These are phyloP conservation scores for Solanum gandarillasii DNA, from an alignment of 257 asterid species.

Conservation along the genomic window DNA sequence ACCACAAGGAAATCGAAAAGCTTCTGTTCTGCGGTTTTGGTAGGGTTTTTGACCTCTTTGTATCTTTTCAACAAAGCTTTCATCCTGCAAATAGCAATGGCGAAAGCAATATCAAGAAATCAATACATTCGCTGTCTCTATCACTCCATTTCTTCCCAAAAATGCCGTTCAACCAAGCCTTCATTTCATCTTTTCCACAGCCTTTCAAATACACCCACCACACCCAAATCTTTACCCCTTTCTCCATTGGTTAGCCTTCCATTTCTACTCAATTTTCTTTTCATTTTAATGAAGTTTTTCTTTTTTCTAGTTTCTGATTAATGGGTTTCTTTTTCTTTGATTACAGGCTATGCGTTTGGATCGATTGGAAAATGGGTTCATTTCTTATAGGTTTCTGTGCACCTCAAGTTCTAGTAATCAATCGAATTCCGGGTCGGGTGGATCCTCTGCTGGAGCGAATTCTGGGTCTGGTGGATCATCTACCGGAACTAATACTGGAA, in stretches of 20 bases:
- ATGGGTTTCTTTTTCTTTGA: not conserved
- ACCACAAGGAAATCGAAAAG: not conserved
- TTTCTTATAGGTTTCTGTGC: constrained; percentile 25
- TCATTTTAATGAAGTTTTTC: not conserved
- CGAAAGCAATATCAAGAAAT: not conserved
- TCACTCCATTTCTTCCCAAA: not conserved
- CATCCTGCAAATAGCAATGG: not conserved
- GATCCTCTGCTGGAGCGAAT: constrained; percentile 17
- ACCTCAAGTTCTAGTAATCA: constrained; percentile 19
- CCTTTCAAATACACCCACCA: not conserved
- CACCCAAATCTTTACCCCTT: not conserved
- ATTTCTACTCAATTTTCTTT: not conserved
- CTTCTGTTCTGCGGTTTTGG: not conserved
- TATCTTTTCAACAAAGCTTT: not conserved
- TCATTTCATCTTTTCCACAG: not conserved
- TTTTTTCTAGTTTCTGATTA: not conserved
- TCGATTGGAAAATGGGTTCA: constrained; percentile 7
- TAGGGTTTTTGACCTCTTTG: not conserved
- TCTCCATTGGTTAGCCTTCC: not conserved
- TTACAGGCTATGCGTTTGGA: not conserved
- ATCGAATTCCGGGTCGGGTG: constrained; percentile 24
- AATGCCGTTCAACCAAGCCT: not conserved
- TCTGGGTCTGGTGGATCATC: constrained; percentile 23
- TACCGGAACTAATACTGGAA: constrained; percentile 33
- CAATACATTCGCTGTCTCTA: not conserved